Evolutionary conservation across 2,329 filamentous ascomycete genomes (phyloP).

Genomic region (Podosphaera aphanis): DNA sequence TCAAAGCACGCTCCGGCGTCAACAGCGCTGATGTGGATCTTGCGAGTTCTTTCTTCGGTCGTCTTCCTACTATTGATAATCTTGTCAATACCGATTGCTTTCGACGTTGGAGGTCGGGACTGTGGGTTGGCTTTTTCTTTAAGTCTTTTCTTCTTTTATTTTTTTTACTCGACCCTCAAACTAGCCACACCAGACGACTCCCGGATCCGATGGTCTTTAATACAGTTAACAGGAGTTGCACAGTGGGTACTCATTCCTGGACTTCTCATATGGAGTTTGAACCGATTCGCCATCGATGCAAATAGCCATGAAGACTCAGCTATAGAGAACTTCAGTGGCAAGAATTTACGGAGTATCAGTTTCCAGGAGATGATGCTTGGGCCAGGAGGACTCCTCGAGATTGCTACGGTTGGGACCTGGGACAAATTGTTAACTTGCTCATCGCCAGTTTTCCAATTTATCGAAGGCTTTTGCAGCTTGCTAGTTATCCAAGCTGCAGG

Average conservation of each 20-base stretch:
- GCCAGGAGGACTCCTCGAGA: slow-evolving; percentile 60
- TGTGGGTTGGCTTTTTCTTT: slow-evolving; percentile 88
- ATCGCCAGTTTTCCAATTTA: slow-evolving; percentile 78
- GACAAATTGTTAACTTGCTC: slow-evolving; percentile 74
- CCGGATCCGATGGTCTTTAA: slow-evolving; percentile 46
- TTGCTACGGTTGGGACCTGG: slow-evolving; percentile 62
- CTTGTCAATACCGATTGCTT: slow-evolving; percentile 86
- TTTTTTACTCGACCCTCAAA: slow-evolving; percentile 60
- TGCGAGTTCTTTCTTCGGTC: slow-evolving; percentile 55
- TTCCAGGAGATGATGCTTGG: slow-evolving; percentile 74
- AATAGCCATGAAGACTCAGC: slow-evolving; percentile 53
- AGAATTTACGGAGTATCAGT: slow-evolving; percentile 39
- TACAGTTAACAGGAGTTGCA: slow-evolving; percentile 44
- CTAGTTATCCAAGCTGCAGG: slow-evolving; percentile 87
- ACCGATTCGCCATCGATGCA: slow-evolving; percentile 84
- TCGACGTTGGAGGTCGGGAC: slow-evolving; percentile 89
- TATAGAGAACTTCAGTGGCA: slow-evolving; percentile 48
- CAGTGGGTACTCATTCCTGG: slow-evolving; percentile 75
- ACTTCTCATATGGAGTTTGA: slow-evolving; percentile 82
- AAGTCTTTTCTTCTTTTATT: slow-evolving; percentile 71
- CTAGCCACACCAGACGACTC: slow-evolving; percentile 61
- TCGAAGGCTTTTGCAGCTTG: slow-evolving; percentile 89
- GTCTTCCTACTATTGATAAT: slow-evolving; percentile 80
- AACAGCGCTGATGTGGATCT: slow-evolving; percentile 52
- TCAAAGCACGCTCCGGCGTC: slow-evolving; percentile 23